A percentile compares a stretch with the other conserved stretches of the same genome.
These are phyloP conservation scores for Lactarius trivialis DNA, from an alignment of 768 basidiomycete species.

Conservation along the genomic window DNA sequence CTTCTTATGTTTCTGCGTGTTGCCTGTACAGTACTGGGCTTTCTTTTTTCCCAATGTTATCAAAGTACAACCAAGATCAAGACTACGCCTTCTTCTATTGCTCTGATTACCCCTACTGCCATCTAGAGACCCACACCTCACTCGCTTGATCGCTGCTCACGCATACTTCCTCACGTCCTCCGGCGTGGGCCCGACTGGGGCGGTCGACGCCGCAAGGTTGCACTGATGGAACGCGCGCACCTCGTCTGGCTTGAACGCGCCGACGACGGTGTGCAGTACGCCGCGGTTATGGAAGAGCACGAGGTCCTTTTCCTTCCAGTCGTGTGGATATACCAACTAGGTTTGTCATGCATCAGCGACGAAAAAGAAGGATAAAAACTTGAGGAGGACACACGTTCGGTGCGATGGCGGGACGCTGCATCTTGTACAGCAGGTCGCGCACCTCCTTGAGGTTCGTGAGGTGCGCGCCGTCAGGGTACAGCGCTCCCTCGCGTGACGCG, in stretches of 20 bases:
- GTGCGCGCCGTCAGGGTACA: constrained; percentile 79
- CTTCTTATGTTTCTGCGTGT: neutral
- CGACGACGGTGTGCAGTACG: constrained; percentile 72
- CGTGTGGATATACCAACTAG: constrained; percentile 80
- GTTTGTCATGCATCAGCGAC: neutral
- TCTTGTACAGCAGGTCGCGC: constrained; percentile 68
- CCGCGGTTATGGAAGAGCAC: constrained; percentile 86
- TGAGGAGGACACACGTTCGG: constrained; percentile 46
- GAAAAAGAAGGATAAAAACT: neutral
- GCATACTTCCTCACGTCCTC: constrained; percentile 63
- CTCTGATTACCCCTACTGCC: neutral
- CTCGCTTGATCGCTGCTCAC: constrained; percentile 25
- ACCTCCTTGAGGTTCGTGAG: constrained; percentile 68
- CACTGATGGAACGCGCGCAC: constrained; percentile 80
- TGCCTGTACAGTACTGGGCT: neutral
- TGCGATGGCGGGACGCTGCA: constrained; percentile 86
- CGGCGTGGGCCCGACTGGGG: constrained; percentile 58
- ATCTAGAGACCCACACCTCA: neutral
- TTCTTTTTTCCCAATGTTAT: neutral
- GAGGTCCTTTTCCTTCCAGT: constrained; percentile 75
- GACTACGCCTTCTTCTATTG: neutral
- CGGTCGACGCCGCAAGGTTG: constrained; percentile 76
- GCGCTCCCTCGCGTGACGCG: constrained; percentile 49
- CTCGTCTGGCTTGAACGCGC: constrained; percentile 60
- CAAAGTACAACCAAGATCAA: neutral